phyloP scores from a whole-genome alignment of 805 yeast genomes.

The Pichia nanzhaoensis region DNA sequence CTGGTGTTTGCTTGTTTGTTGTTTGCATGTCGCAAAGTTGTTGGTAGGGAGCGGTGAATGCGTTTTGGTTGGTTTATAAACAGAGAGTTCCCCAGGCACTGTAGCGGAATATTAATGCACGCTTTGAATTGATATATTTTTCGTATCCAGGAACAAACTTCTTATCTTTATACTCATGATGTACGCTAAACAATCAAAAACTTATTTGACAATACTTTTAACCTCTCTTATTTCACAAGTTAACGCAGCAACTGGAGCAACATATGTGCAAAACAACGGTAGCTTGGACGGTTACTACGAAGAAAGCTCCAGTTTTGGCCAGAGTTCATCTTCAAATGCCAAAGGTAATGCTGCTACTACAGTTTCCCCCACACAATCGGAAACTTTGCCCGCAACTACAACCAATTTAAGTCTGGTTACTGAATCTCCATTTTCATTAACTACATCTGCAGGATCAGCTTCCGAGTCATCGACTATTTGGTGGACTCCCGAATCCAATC shows the following conservation, averaged over 20 bases:
- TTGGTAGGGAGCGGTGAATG: too few species aligned
- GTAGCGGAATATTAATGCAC: too few species aligned
- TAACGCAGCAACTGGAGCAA: neutral
- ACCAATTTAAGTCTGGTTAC: neutral
- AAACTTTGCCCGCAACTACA: constrained; percentile 4
- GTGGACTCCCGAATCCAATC: constrained; percentile 1
- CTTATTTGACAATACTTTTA: neutral
- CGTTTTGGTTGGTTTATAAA: too few species aligned
- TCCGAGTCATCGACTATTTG: constrained; percentile 1
- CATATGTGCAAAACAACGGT: constrained; percentile 7
- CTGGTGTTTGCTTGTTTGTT: too few species aligned
- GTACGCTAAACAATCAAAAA: too few species aligned
- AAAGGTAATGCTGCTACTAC: constrained; percentile 1
- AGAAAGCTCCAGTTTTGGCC: neutral
- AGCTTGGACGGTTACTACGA: constrained; percentile 8
- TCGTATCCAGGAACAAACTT: too few species aligned
- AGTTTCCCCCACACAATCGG: constrained; percentile 3
- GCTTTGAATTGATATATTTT: too few species aligned
- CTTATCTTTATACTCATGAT: too few species aligned
- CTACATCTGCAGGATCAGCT: neutral
- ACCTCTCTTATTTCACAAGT: neutral
- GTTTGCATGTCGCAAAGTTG: too few species aligned
- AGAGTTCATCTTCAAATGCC: neutral
- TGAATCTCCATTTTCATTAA: neutral
- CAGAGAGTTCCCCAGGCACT: too few species aligned